Percentiles rank a stretch among this genome's conserved stretches.
Conservation (phyloP, 164 flowering plant genomes). For the Brasenia schreberi region DNA sequence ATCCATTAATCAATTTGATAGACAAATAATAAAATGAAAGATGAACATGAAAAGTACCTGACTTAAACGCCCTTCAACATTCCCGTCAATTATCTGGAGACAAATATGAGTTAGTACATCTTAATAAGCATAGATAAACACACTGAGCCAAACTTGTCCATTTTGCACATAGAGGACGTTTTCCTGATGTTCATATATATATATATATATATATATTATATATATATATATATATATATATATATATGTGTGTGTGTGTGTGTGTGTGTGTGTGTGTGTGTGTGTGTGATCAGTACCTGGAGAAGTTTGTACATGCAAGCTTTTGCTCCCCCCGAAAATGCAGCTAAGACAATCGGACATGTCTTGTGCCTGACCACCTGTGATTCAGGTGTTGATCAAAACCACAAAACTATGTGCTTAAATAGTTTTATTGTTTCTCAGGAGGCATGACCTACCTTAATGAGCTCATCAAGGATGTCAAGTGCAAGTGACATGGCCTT, state of each 20-base stretch:
- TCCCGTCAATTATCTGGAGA: constrained; percentile 72
- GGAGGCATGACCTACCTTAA: constrained; percentile 34
- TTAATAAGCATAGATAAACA: neutral
- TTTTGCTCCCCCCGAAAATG: constrained; percentile 93
- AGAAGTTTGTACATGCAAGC: constrained; percentile 91
- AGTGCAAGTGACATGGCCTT: constrained; percentile 60
- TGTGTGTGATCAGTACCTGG: constrained; percentile 48
- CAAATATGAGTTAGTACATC: neutral
- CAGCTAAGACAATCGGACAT: constrained; percentile 72
- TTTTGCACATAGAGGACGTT: no score
- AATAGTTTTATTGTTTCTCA: neutral
- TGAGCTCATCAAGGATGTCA: constrained; percentile 54
- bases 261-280: no score
- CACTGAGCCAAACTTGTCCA: no score
- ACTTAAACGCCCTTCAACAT: constrained; percentile 25
- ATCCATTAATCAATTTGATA: no score
- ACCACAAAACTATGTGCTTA: neutral
- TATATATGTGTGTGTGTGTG: no score
- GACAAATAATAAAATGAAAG: no score
- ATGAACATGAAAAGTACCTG: constrained; percentile 22
- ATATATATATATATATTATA: no score
- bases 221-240: no score
- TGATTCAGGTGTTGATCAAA: neutral
- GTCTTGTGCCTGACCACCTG: constrained; percentile 72
- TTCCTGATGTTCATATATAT: no score